Evolutionary conservation across 805 yeast species (phyloP).

Genomic region (Jamesozyma hellenica): DNA sequence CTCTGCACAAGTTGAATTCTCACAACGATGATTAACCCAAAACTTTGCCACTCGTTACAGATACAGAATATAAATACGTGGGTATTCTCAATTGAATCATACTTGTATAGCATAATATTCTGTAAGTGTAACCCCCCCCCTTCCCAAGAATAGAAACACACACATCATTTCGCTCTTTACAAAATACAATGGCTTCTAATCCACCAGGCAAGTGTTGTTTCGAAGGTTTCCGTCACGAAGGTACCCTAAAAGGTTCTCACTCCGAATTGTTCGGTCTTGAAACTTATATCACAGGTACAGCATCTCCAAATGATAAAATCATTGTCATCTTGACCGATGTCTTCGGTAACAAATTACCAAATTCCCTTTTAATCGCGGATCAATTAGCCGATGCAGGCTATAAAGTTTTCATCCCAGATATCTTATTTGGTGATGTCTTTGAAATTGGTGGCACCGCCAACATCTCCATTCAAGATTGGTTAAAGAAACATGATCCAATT

Average conservation of each 20-base stretch:
- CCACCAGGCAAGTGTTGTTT: conserved; percentile 44
- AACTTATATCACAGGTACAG: conserved; percentile 41
- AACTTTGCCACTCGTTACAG: too few relatives aligned
- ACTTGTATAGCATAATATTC: too few relatives aligned
- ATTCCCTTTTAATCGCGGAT: conserved; percentile 56
- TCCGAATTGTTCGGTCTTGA: conserved; percentile 35
- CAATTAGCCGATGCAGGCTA: conserved; percentile 51
- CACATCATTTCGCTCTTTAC: too few relatives aligned
- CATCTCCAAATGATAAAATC: conserved; percentile 33
- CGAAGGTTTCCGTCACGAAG: conserved; percentile 37
- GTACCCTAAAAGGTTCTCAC: conserved; percentile 38
- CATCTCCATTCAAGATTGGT: conserved; percentile 38
- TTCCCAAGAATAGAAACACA: too few relatives aligned
- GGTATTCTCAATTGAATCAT: too few relatives aligned
- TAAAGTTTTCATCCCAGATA: conserved; percentile 68
- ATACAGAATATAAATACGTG: too few relatives aligned
- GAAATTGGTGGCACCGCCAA: conserved; percentile 12
- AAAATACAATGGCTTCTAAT: conserved; percentile 36
- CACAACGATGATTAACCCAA: too few relatives aligned
- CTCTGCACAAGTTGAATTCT: too few relatives aligned
- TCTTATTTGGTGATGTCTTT: conserved; percentile 43
- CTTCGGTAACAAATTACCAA: conserved; percentile 50
- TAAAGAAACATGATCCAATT: conserved; percentile 40
- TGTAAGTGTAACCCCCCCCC: too few relatives aligned
- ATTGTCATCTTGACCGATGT: conserved; percentile 63